Percentiles rank a stretch among this genome's conserved stretches.
phyloP scores from a whole-genome alignment of 2,329 filamentous ascomycete genomes.

The Epichloe sibirici region DNA sequence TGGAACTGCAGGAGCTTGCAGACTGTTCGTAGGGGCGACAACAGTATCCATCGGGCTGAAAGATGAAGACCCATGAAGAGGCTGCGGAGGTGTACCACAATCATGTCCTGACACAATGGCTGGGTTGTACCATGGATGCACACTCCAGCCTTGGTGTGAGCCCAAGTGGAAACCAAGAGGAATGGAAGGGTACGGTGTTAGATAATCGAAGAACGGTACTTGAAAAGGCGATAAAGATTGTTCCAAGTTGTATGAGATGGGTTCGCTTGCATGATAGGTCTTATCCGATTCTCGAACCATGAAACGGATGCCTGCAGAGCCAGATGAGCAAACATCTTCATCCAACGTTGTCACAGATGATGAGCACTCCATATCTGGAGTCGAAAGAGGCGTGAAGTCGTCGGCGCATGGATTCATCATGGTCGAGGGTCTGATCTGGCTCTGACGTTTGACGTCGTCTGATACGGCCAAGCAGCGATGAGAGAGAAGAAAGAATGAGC shows the following conservation, averaged over 20 bases:
- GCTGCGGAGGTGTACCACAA: slow-evolving; percentile 4
- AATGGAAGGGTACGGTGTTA: background rate
- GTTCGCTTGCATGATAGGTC: background rate
- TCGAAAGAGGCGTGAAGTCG: slow-evolving; percentile 3
- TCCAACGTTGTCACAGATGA: slow-evolving; percentile 1
- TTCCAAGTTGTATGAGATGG: background rate
- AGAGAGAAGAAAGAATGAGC: background rate
- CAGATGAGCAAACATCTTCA: background rate
- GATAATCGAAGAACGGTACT: background rate
- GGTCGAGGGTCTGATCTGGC: background rate
- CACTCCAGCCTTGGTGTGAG: slow-evolving; percentile 2
- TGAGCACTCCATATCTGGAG: background rate
- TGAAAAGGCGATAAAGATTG: background rate
- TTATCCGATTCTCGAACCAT: background rate
- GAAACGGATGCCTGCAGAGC: background rate
- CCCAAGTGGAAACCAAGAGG: background rate
- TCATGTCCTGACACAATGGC: slow-evolving; percentile 1
- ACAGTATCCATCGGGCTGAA: background rate
- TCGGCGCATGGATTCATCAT: slow-evolving; percentile 7
- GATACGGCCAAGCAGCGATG: background rate
- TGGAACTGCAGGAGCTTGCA: background rate
- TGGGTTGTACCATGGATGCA: slow-evolving; percentile 4
- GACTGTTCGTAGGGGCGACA: background rate
- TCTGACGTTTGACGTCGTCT: background rate
- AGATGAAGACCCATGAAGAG: background rate